phyloP scores from a whole-genome alignment of 106 monocot genomes.

The Platanthera zijinensis region DNA sequence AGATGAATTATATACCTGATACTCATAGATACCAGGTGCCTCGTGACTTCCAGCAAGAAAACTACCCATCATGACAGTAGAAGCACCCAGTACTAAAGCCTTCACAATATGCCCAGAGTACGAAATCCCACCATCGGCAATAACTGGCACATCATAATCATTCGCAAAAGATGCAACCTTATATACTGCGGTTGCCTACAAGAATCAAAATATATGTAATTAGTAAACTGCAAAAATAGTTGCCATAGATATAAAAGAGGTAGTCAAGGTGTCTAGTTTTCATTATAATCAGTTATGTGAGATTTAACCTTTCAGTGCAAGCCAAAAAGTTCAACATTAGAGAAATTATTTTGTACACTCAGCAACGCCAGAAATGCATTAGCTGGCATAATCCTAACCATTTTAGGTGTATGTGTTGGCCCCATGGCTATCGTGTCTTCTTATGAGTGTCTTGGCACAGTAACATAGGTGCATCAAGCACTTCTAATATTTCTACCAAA shows the following conservation, averaged over 20 bases:
- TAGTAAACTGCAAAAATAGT: neutral
- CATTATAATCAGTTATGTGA: neutral
- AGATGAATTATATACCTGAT: constrained; percentile 40
- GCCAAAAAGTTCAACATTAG: neutral
- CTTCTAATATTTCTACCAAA: no score
- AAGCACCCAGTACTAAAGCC: constrained; percentile 77
- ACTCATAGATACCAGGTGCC: constrained; percentile 72
- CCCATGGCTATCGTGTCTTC: no score
- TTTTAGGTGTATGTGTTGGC: no score
- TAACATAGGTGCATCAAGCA: no score
- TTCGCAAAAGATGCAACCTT: constrained; percentile 79
- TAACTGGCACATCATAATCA: constrained; percentile 67
- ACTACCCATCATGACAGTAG: constrained; percentile 97
- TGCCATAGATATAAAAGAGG: neutral
- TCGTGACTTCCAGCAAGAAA: constrained; percentile 86
- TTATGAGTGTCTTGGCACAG: no score
- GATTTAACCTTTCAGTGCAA: neutral
- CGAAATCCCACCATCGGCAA: constrained; percentile 94
- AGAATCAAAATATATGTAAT: constrained; percentile 2
- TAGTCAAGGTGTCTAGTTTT: neutral
- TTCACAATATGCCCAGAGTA: constrained; percentile 97
- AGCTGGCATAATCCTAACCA: no score
- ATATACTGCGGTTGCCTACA: constrained; percentile 85
- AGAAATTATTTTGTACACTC: no score
- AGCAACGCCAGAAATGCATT: no score